These are phyloP conservation scores for Colletotrichum caudatum DNA, from an alignment of 2,329 filamentous ascomycete genomes.

Conservation along the genomic window DNA sequence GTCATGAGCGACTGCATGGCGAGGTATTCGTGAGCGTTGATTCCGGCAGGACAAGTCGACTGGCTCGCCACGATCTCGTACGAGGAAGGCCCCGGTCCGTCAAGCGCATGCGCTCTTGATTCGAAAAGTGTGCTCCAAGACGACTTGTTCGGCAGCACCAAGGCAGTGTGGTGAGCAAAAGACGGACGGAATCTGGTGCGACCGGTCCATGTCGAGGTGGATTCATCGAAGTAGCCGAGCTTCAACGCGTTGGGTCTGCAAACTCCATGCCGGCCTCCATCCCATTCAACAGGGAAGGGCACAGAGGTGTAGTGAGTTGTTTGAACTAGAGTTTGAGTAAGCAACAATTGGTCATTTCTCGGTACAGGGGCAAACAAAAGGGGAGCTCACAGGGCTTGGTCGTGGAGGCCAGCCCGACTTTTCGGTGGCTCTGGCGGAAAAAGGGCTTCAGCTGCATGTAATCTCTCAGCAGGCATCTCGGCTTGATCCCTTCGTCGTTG, in stretches of 20 bases:
- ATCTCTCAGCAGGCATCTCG: constrained; percentile 45
- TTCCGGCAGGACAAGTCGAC: constrained; percentile 57
- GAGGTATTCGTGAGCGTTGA: constrained; percentile 65
- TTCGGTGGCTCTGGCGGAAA: constrained; percentile 34
- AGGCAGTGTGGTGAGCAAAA: constrained; percentile 59
- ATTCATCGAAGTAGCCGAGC: constrained; percentile 61
- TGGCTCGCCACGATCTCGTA: constrained; percentile 66
- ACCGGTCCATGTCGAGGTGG: constrained; percentile 54
- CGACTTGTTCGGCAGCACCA: constrained; percentile 53
- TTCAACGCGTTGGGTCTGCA: constrained; percentile 60
- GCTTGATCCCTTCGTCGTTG: constrained; percentile 40
- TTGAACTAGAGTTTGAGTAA: constrained; percentile 41
- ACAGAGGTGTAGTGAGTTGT: constrained; percentile 47
- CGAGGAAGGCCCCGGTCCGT: constrained; percentile 60
- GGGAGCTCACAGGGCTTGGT: constrained; percentile 48
- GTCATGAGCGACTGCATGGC: constrained; percentile 62
- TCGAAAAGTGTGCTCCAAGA: constrained; percentile 51
- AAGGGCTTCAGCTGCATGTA: constrained; percentile 45
- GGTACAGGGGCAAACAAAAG: neutral
- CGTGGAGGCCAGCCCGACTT: constrained; percentile 47
- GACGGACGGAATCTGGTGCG: constrained; percentile 49
- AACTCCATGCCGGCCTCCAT: constrained; percentile 48
- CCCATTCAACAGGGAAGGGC: constrained; percentile 48
- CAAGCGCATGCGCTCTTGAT: constrained; percentile 46
- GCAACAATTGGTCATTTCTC: neutral